phyloP scores from a whole-genome alignment of 1,284 basidiomycete genomes.

The Salmacisia buchloeana region DNA sequence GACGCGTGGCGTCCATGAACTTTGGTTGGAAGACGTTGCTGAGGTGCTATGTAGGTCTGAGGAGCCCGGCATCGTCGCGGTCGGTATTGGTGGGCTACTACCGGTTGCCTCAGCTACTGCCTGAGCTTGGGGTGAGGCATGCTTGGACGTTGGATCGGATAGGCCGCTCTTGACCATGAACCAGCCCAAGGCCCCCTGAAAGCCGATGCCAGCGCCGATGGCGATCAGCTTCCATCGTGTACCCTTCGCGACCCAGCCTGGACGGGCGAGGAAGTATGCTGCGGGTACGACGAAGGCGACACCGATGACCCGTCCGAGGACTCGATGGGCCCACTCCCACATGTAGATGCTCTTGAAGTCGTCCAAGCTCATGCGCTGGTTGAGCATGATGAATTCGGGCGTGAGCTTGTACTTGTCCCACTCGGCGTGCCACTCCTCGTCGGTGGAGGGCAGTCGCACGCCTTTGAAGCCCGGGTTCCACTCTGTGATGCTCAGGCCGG shows the following conservation, averaged over 20 bases:
- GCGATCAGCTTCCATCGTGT: conserved; percentile 65
- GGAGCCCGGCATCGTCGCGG: not conserved
- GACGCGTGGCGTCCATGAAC: conserved; percentile 64
- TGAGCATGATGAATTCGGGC: conserved; percentile 91
- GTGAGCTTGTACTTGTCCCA: conserved; percentile 93
- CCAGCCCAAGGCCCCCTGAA: conserved; percentile 91
- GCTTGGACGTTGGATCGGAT: conserved; percentile 40
- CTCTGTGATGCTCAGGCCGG: conserved; percentile 94
- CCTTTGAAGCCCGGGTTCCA: conserved; percentile 87
- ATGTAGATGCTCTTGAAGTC: conserved; percentile 97
- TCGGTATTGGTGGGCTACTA: not conserved
- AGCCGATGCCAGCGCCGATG: conserved; percentile 74
- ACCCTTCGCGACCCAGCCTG: conserved; percentile 16
- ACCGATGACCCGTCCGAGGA: conserved; percentile 87
- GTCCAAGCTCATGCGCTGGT: conserved; percentile 74
- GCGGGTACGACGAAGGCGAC: conserved; percentile 52
- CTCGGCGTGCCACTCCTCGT: conserved; percentile 76
- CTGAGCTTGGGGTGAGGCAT: not conserved
- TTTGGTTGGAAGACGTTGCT: not conserved
- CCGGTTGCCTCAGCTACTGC: not conserved
- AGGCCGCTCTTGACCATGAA: conserved; percentile 99
- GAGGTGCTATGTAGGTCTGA: not conserved
- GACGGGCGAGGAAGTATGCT: conserved; percentile 25
- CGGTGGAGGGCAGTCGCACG: conserved; percentile 71
- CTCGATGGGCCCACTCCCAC: conserved; percentile 97